These are phyloP conservation scores for Colletotrichum somersetense DNA, from an alignment of 2,329 filamentous ascomycete species.

Conservation along the genomic window DNA sequence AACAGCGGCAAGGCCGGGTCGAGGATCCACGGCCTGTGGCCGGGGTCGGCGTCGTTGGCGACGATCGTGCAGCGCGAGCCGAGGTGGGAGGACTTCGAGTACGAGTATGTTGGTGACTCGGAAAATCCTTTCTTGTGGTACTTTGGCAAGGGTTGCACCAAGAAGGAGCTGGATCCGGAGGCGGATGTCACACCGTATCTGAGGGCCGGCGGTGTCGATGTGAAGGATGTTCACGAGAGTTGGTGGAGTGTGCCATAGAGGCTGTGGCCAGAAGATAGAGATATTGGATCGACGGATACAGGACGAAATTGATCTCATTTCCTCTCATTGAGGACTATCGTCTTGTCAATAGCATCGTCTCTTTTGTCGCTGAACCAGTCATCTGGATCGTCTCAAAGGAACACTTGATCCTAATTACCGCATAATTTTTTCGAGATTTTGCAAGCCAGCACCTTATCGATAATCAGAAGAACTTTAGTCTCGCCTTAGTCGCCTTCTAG, in stretches of 20 bases:
- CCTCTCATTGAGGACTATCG: not conserved
- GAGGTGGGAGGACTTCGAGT: slow-evolving; percentile 69
- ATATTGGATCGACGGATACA: not conserved
- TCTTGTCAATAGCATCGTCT: not conserved
- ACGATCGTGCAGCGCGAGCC: slow-evolving; percentile 69
- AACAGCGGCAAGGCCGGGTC: slow-evolving; percentile 74
- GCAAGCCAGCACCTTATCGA: not conserved
- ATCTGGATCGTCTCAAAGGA: not conserved
- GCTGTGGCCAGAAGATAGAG: fast-evolving
- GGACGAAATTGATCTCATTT: not conserved
- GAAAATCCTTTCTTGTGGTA: slow-evolving; percentile 70
- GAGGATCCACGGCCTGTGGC: slow-evolving; percentile 77
- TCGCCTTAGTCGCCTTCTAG: not conserved
- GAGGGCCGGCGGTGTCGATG: slow-evolving; percentile 66
- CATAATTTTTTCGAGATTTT: too few relatives aligned
- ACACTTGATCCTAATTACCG: not conserved
- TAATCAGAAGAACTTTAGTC: too few relatives aligned
- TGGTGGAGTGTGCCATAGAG: slow-evolving; percentile 69
- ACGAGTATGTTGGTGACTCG: slow-evolving; percentile 58
- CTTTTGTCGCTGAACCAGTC: not conserved
- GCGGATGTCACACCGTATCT: slow-evolving; percentile 75
- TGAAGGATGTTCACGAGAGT: slow-evolving; percentile 74
- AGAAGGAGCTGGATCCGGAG: slow-evolving; percentile 66
- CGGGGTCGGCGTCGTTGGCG: slow-evolving; percentile 73
- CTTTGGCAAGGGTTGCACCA: slow-evolving; percentile 77